Conservation (phyloP, 1,139 yeast genomes). For the Geotrichum citri-aurantii region DNA sequence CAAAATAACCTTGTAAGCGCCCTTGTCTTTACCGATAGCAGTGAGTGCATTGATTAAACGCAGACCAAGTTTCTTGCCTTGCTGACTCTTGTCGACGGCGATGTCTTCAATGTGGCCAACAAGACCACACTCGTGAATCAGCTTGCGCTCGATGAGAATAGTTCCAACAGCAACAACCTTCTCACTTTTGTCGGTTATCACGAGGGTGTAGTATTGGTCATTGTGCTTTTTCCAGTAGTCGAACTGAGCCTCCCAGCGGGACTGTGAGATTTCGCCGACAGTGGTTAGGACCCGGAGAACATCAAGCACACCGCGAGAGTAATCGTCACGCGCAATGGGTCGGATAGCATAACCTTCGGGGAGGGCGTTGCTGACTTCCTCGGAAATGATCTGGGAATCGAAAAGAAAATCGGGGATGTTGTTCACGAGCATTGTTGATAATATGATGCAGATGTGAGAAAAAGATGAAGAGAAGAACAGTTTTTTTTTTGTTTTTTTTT, state of each 20-base stretch:
- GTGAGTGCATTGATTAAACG: conserved; percentile 59
- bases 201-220: conserved; percentile 49
- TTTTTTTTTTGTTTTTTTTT: background rate
- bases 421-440: conserved; percentile 6
- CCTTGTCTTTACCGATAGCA: conserved; percentile 50
- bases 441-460: background rate
- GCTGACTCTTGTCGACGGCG: conserved; percentile 68
- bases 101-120: conserved; percentile 97
- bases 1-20: conserved; percentile 83
- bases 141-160: conserved; percentile 48
- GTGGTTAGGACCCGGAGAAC: conserved; percentile 51
- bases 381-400: conserved; percentile 29
- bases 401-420: conserved; percentile 23
- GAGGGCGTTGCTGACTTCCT: conserved; percentile 31
- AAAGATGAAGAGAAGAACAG: background rate
- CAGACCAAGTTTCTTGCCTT: conserved; percentile 77
- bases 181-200: conserved; percentile 40
- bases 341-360: conserved; percentile 53
- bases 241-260: conserved; percentile 41
- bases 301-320: conserved; percentile 44
- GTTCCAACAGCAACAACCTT: conserved; percentile 40
- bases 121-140: conserved; percentile 65
- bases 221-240: conserved; percentile 45
- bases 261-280: conserved; percentile 49
- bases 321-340: conserved; percentile 44